These are phyloP conservation scores for Phoma sp. DNA, from an alignment of 2,329 filamentous ascomycete species.

Conservation along the genomic window DNA sequence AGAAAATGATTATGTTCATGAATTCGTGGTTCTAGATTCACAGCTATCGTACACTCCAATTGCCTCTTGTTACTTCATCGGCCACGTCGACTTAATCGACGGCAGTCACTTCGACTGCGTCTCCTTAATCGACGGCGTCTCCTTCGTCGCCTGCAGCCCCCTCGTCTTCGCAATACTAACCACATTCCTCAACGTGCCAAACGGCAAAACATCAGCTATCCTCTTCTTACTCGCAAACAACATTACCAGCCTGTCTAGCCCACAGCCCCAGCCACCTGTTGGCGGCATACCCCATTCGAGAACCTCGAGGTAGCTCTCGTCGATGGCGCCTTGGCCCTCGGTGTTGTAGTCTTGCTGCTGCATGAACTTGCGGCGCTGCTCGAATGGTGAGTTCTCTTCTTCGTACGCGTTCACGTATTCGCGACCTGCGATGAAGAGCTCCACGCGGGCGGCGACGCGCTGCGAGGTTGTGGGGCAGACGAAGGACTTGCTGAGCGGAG, in stretches of 20 bases:
- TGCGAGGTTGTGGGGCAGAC: slow-evolving; percentile 71
- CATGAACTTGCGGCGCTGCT: slow-evolving; percentile 83
- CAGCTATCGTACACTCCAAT: slow-evolving; percentile 2
- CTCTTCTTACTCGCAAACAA: slow-evolving; percentile 78
- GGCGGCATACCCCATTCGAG: slow-evolving; percentile 92
- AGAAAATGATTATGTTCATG: neutral
- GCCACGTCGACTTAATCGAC: too few relatives aligned
- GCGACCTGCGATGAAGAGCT: slow-evolving; percentile 80
- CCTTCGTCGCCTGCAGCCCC: slow-evolving; percentile 5
- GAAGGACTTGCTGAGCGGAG: slow-evolving; percentile 89
- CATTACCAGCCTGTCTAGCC: slow-evolving; percentile 91
- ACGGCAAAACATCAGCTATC: slow-evolving; percentile 86
- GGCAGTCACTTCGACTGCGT: neutral
- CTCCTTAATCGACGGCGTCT: too few relatives aligned
- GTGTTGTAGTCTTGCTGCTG: slow-evolving; percentile 58
- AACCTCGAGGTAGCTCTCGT: slow-evolving; percentile 84
- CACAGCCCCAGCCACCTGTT: slow-evolving; percentile 96
- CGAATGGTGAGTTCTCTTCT: slow-evolving; percentile 92
- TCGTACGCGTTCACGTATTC: slow-evolving; percentile 98
- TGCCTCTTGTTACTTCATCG: too few relatives aligned
- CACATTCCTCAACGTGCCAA: slow-evolving; percentile 78
- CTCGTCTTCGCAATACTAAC: slow-evolving; percentile 48
- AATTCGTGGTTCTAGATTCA: neutral
- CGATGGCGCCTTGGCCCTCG: slow-evolving; percentile 57
- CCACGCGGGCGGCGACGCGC: slow-evolving; percentile 78